Evolutionary conservation across 2,329 filamentous ascomycete species (phyloP).

Genomic region (Apiospora kogelbergensis): DNA sequence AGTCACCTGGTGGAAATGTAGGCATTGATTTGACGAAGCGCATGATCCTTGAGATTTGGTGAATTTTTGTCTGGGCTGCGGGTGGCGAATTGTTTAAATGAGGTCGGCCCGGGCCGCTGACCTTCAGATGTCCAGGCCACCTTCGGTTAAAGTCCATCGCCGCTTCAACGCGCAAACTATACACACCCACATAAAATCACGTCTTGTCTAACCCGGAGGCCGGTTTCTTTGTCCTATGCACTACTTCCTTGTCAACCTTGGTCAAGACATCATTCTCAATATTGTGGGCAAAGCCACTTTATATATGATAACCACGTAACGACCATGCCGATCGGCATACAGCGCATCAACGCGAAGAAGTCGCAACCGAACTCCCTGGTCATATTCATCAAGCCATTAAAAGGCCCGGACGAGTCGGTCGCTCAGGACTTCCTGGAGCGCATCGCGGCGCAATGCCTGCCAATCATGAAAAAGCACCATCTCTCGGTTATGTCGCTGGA

Average conservation of each 20-base stretch:
- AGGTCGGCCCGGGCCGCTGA: not conserved
- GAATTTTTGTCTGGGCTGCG: not conserved
- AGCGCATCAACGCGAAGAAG: slow-evolving; percentile 73
- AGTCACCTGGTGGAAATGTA: too few relatives aligned
- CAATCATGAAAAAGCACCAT: slow-evolving; percentile 67
- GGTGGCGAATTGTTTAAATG: not conserved
- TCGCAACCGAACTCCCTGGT: slow-evolving; percentile 76
- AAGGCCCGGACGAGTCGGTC: slow-evolving; percentile 59
- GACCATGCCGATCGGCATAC: slow-evolving; percentile 74
- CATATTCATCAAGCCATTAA: slow-evolving; percentile 80
- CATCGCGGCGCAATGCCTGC: slow-evolving; percentile 78
- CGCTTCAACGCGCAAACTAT: not conserved
- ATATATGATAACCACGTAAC: not conserved
- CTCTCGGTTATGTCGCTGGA: slow-evolving; percentile 71
- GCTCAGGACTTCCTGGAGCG: slow-evolving; percentile 72
- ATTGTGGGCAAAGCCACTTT: not conserved
- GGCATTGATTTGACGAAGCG: too few relatives aligned
- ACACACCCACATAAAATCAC: not conserved
- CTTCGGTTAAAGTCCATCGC: not conserved
- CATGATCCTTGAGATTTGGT: not conserved
- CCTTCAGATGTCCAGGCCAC: not conserved
- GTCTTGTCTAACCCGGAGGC: not conserved
- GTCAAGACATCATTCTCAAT: not conserved
- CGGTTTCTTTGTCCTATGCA: too few relatives aligned
- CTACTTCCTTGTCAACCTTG: not conserved